Percentiles rank a stretch among this genome's conserved stretches.
phyloP scores from a whole-genome alignment of 73 alveolate genomes.

The Effrenium voratum region DNA sequence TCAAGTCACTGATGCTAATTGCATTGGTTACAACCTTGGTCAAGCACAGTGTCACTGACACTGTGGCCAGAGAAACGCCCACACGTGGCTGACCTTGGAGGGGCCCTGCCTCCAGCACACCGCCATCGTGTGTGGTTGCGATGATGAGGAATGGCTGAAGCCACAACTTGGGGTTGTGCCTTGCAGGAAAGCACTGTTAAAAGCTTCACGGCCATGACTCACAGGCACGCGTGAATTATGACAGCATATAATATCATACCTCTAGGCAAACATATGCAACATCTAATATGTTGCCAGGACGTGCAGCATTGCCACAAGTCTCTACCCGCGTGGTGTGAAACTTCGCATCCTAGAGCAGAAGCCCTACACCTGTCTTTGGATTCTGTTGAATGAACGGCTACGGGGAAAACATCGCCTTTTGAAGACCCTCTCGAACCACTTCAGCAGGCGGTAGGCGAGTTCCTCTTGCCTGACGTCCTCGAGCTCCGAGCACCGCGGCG shows the following conservation, averaged over 20 bases:
- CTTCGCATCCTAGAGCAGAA: too few species aligned
- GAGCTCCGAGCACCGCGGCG: neutral
- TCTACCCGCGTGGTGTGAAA: too few species aligned
- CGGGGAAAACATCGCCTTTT: constrained; percentile 24
- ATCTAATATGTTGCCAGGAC: too few species aligned
- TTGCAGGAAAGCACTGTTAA: neutral
- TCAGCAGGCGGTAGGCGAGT: constrained; percentile 86
- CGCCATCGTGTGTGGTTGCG: constrained; percentile 91
- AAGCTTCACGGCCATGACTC: too few species aligned
- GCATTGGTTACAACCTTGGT: constrained; percentile 71
- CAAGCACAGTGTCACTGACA: neutral
- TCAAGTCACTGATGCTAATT: constrained; percentile 89
- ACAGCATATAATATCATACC: too few species aligned
- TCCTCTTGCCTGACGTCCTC: constrained; percentile 93
- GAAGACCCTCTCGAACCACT: constrained; percentile 86
- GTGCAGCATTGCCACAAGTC: too few species aligned
- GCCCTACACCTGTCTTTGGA: too few species aligned
- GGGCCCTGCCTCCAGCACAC: constrained; percentile 43
- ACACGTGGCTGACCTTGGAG: neutral
- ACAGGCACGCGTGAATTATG: too few species aligned
- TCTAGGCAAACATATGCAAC: too few species aligned
- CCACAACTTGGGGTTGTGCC: constrained; percentile 90
- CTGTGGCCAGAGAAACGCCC: neutral
- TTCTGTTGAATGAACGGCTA: too few species aligned
- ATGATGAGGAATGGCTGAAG: constrained; percentile 87